Evolutionary conservation across 352 stramenopile genomes (phyloP), one percentile per base, ranked within the genome.

Genomic region (Globisporangium solare): DNA sequence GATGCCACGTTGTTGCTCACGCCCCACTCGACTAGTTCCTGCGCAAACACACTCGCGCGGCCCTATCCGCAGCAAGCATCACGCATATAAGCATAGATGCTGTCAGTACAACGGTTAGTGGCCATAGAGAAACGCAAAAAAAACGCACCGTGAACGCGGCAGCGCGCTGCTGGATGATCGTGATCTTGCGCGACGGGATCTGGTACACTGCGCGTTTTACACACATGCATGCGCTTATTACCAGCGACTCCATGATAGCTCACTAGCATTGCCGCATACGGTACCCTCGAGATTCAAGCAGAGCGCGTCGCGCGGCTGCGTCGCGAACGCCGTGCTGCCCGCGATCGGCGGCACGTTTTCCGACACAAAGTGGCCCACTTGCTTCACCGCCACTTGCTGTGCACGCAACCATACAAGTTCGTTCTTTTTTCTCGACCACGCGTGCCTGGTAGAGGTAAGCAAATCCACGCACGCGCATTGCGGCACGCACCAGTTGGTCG

Each of bases 261-360:
- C n/a, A n/a, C n/a, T n/a, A n/a, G n/a, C n/a, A n/a, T n/a, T n/a
- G n/a, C n/a, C n/a, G n/a, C n/a, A n/a, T n/a, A n/a, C n/a, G n/a
- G 2, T 42, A 93, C 83, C 79, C 66, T 90, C 75, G 2, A 94
- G 54, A 60, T 94, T 94, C 14, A 92, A 64, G 55, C 76, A 90
- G n/a, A 92, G 69, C 31, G 61, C 60, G 17, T 74, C 56, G 12
- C 57, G 58, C 24, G 68, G 48, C 42, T 88, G 77, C 0, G 65
- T 68, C 14, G 60, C 63, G 50, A 84, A 89, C 11, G 81, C 79
- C 8, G 81, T 60, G 11, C 74, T 63, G 3, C 81, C 83, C 31
- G 70, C 77, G 41, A 94, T 79, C 0, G 83, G 80, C 41, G 81
- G 70, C 47, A 84, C 72, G n/a, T 59, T 64, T 52, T 75, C 71